A percentile compares a stretch with the other conserved stretches of the same genome.
Evolutionary conservation across 306 rosid species (phyloP).

Genomic region (Albizia julibrissin): DNA sequence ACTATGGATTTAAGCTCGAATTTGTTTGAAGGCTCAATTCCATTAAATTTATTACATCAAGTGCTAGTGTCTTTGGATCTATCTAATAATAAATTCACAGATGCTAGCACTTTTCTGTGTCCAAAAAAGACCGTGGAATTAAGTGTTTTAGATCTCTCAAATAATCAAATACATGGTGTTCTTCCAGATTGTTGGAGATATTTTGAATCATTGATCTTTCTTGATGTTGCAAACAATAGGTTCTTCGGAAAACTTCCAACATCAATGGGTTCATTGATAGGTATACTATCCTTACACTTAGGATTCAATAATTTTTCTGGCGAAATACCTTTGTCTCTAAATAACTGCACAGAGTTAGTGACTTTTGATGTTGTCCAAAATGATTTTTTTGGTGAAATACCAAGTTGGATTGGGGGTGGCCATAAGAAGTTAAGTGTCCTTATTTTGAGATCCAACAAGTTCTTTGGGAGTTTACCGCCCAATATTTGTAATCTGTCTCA

Average conservation of each 20-base stretch:
- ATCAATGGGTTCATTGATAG: not conserved
- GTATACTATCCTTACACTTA: not conserved
- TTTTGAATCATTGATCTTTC: not conserved
- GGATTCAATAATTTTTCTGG: not conserved
- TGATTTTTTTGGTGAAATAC: not conserved
- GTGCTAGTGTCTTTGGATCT: accelerated
- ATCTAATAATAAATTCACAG: not conserved
- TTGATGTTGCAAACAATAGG: not conserved
- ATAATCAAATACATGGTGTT: not conserved
- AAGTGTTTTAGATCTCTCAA: not conserved
- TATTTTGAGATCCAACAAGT: not conserved
- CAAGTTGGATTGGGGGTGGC: not conserved
- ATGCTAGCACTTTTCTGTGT: not conserved
- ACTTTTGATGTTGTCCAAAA: not conserved
- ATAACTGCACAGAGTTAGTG: not conserved
- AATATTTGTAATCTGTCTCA: not conserved
- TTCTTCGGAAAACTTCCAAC: conserved; percentile 12
- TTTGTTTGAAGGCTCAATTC: not conserved
- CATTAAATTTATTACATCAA: not conserved
- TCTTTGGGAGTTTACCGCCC: not conserved
- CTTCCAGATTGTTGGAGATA: not conserved
- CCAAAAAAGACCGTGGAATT: not conserved
- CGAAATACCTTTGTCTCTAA: not conserved
- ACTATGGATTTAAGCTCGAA: not conserved
- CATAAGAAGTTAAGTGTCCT: not conserved